Evolutionary conservation across 495 filamentous ascomycete genomes (phyloP).

Genomic region (Aspergillus saccharolyticus): DNA sequence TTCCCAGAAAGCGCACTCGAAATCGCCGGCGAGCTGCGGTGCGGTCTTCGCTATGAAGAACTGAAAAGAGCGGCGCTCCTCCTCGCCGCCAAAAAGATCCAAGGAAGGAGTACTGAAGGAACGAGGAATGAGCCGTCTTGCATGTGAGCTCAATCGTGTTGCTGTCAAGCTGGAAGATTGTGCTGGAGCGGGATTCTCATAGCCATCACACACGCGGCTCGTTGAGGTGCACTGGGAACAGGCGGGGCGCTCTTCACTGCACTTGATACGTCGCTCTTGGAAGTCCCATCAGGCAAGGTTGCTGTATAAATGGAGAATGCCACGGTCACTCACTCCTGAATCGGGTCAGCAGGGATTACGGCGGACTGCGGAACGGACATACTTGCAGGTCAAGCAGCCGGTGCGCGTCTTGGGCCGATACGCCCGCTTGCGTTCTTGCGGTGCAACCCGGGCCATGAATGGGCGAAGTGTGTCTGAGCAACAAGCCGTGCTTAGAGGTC

Average conservation of each 20-base stretch:
- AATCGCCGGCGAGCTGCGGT: constrained; percentile 1
- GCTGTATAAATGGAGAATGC: too few relatives aligned
- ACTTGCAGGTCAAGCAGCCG: constrained; percentile 3
- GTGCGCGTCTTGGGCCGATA: not conserved
- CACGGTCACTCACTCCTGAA: not conserved
- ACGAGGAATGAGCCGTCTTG: not conserved
- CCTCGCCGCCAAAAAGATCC: not conserved
- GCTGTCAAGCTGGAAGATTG: not conserved
- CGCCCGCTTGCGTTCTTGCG: not conserved
- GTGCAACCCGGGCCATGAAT: not conserved
- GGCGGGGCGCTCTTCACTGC: not conserved
- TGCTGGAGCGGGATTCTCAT: not conserved
- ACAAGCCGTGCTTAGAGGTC: too few relatives aligned
- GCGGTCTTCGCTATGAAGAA: not conserved
- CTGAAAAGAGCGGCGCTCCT: constrained; percentile 1
- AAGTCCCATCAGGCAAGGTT: not conserved
- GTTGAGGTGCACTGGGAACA: not conserved
- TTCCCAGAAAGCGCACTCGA: constrained; percentile 1
- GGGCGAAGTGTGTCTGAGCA: not conserved
- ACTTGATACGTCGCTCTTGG: not conserved
- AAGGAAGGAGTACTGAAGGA: not conserved
- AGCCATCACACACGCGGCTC: not conserved
- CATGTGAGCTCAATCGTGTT: not conserved
- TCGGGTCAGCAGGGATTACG: not conserved
- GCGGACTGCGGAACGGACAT: not conserved